Evolutionary conservation across 805 yeast species (phyloP), one percentile per base, ranked within the genome.

Genomic region (Wickerhamomyces mucosus): DNA sequence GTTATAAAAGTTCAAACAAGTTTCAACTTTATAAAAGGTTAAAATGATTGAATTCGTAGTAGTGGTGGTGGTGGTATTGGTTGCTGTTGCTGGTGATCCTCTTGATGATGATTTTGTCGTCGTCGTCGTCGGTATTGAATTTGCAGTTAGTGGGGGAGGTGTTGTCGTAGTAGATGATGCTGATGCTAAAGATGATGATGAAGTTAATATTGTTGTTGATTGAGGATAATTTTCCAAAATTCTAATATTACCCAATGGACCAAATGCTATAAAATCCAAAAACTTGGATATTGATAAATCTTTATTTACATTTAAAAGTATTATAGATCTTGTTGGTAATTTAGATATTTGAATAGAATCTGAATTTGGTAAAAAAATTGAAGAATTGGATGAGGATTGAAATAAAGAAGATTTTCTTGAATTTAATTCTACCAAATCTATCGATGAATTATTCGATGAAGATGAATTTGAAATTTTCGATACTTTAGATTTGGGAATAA

Each of bases 231-330:
- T 44, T 13, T 56, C 45, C 35, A 61, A 50, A 35, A 70, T 48
- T 33, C 65, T 63, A 38, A 74, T 63, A 42, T 69, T 70, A 49
- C 78, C 86, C 21, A 78, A 63, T 1, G 83, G 80, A 4, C 81
- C 83, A 46, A 50, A 63, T 26, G 69, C 69, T 8, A 77, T 60
- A 20, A 57, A 51, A 28, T 70, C 63, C 26, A 73, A 49, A 13
- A 70, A 48, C 15, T 59, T 55, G 10, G 43, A 36, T 15, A 48
- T 33, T 7, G 52, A 21, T 3, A 45, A 21, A 2, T 32, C 28
- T 6, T 35, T 21, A 15, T 46, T 43, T 5, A 54, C 31, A 25
- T 41, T 40, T 20, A 42, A 32, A 14, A 54, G 28, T 7, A 53
- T 20, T 6, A 54, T 32, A 10, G 53, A 40, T 16, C 59, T 39